Percentiles rank a stretch among this genome's conserved stretches.
Evolutionary conservation across 306 rosid species (phyloP).

Genomic region (Gillenia trifoliata): DNA sequence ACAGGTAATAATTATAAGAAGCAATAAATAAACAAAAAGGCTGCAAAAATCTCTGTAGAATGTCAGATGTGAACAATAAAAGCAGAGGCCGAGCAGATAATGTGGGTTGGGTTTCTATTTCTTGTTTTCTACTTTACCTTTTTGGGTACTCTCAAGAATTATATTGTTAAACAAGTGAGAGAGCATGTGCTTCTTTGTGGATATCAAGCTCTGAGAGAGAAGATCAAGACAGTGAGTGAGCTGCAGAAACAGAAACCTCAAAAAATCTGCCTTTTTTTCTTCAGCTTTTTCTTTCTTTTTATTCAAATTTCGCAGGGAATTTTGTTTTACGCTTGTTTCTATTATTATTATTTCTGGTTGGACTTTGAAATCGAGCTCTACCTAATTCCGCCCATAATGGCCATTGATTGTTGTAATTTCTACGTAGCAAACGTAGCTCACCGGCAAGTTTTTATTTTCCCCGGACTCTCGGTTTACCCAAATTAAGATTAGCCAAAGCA

Average conservation of each 20-base stretch:
- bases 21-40: constrained; percentile 14
- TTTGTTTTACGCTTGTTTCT: background rate
- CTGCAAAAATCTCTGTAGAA: constrained; percentile 38
- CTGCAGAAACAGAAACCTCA: background rate
- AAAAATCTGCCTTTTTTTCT: constrained; percentile 32
- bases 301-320: background rate
- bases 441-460: background rate
- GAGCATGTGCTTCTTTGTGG: constrained; percentile 51
- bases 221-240: constrained; percentile 30
- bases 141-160: constrained; percentile 3
- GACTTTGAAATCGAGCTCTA: constrained; percentile 36
- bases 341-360: background rate
- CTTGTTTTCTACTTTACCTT: constrained; percentile 37
- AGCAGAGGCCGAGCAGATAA: constrained; percentile 17
- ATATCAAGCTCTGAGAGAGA: constrained; percentile 34
- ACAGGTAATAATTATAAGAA: constrained; percentile 9
- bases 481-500: too few relatives aligned
- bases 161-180: background rate
- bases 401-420: background rate
- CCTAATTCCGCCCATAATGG: constrained; percentile 55
- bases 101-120: constrained; percentile 25
- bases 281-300: constrained; percentile 33
- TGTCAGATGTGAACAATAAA: constrained; percentile 31
- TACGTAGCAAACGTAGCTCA: background rate
- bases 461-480: background rate